Conservation (phyloP, 441 rosid genomes). For the Kokia cookei region DNA sequence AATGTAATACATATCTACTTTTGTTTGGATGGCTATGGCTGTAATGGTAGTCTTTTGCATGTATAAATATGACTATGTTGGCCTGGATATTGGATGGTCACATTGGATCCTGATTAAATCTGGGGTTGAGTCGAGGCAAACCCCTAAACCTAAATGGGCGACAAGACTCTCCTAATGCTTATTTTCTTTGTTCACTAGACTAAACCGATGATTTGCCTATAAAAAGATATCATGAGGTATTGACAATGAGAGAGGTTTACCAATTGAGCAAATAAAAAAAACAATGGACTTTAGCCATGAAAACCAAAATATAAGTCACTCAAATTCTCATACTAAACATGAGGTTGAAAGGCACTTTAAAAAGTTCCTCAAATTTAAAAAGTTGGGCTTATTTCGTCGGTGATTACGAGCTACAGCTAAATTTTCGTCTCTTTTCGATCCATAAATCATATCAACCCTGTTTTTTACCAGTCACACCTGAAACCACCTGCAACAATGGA, state of each 20-base stretch:
- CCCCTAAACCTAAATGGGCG: no score
- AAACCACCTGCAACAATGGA: slow-evolving; percentile 55
- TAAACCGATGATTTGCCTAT: background rate
- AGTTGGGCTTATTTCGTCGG: slow-evolving; percentile 38
- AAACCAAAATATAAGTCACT: background rate
- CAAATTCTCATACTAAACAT: background rate
- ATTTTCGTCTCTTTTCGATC: background rate
- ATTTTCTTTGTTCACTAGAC: no score
- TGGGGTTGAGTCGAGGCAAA: no score
- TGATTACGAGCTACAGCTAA: slow-evolving; percentile 6
- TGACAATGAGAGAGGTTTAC: background rate
- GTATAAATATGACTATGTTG: background rate
- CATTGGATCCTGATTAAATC: no score
- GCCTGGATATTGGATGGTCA: background rate
- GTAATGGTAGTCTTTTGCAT: background rate
- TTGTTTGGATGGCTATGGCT: background rate
- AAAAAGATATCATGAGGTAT: background rate
- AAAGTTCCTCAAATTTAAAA: slow-evolving; percentile 3
- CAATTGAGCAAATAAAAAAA: background rate
- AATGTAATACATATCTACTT: background rate
- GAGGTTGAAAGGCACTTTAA: background rate
- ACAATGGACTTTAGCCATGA: background rate
- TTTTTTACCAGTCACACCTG: slow-evolving; percentile 80
- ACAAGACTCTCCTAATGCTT: no score
- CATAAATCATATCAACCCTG: slow-evolving; percentile 22